phyloP scores from a whole-genome alignment of 2,329 filamentous ascomycete genomes.

The Aciculosporium take region DNA sequence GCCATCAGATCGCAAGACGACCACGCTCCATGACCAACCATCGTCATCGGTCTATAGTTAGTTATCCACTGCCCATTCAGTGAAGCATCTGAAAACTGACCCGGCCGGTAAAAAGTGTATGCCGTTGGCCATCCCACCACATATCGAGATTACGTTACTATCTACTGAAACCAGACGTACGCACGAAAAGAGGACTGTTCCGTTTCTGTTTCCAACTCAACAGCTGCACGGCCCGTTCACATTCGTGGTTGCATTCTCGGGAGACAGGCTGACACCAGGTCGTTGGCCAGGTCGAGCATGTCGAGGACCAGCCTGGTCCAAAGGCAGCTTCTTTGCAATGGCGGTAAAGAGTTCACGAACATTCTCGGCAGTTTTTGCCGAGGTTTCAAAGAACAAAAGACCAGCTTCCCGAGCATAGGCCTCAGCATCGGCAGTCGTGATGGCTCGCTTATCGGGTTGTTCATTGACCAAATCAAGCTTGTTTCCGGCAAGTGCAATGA shows the following conservation, averaged over 20 bases:
- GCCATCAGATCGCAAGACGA: slow-evolving; percentile 13
- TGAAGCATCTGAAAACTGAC: slow-evolving; percentile 9
- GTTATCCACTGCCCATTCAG: slow-evolving; percentile 4
- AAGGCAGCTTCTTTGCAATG: slow-evolving; percentile 92
- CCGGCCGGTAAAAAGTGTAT: slow-evolving; percentile 12
- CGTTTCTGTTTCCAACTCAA: slow-evolving; percentile 25
- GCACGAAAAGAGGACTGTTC: too few species aligned
- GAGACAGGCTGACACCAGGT: slow-evolving; percentile 41
- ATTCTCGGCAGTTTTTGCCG: slow-evolving; percentile 93
- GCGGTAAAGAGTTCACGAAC: slow-evolving; percentile 91
- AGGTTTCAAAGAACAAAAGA: slow-evolving; percentile 95
- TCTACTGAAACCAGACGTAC: slow-evolving; percentile 4
- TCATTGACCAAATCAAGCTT: slow-evolving; percentile 93
- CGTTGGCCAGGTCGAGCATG: slow-evolving; percentile 57
- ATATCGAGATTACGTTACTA: slow-evolving; percentile 5
- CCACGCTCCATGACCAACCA: slow-evolving; percentile 10
- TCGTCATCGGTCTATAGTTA: slow-evolving; percentile 13
- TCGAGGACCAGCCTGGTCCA: slow-evolving; percentile 89
- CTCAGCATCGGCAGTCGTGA: slow-evolving; percentile 77
- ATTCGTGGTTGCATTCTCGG: slow-evolving; percentile 44
- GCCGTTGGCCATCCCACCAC: slow-evolving; percentile 9
- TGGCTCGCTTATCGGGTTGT: slow-evolving; percentile 89
- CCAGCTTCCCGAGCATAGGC: slow-evolving; percentile 89
- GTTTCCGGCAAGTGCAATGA: slow-evolving; percentile 95
- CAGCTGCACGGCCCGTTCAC: slow-evolving; percentile 41